phyloP scores from a whole-genome alignment of 2,329 filamentous ascomycete species.

The Calonectria pteridis region DNA sequence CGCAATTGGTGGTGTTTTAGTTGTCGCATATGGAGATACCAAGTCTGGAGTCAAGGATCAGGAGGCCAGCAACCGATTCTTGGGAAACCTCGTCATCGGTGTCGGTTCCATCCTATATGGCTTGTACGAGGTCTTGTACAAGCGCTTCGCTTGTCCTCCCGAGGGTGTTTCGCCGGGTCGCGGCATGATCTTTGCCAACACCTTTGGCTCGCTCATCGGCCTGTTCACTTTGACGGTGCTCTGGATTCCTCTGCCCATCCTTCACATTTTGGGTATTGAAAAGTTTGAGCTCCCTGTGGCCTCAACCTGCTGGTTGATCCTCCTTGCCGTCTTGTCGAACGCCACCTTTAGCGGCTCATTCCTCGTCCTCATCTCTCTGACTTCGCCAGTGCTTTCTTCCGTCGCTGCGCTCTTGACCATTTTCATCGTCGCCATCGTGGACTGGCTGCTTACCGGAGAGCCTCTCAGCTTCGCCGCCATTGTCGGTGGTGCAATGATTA shows the following conservation, averaged over 20 bases:
- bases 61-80: conserved; percentile 74
- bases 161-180: conserved; percentile 86
- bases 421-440: conserved; percentile 93
- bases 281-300: conserved; percentile 85
- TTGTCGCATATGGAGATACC: conserved; percentile 94
- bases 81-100: conserved; percentile 94
- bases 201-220: conserved; percentile 90
- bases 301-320: conserved; percentile 82
- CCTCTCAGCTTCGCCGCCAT: conserved; percentile 82
- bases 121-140: conserved; percentile 97
- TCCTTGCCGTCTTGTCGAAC: conserved; percentile 86
- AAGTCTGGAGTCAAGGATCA: conserved; percentile 58
- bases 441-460: conserved; percentile 87
- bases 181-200: conserved; percentile 96
- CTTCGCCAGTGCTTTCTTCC: conserved; percentile 90
- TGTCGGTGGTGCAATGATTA: conserved; percentile 86
- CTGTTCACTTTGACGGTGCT: conserved; percentile 86
- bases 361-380: conserved; percentile 91
- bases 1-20: conserved; percentile 88
- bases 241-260: conserved; percentile 90
- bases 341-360: conserved; percentile 94
- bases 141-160: conserved; percentile 91
- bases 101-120: conserved; percentile 93
- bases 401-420: conserved; percentile 96
- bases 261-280: conserved; percentile 85